These are phyloP conservation scores for Closterium sp. DNA, from an alignment of 139 green algal genomes.

Conservation along the genomic window DNA sequence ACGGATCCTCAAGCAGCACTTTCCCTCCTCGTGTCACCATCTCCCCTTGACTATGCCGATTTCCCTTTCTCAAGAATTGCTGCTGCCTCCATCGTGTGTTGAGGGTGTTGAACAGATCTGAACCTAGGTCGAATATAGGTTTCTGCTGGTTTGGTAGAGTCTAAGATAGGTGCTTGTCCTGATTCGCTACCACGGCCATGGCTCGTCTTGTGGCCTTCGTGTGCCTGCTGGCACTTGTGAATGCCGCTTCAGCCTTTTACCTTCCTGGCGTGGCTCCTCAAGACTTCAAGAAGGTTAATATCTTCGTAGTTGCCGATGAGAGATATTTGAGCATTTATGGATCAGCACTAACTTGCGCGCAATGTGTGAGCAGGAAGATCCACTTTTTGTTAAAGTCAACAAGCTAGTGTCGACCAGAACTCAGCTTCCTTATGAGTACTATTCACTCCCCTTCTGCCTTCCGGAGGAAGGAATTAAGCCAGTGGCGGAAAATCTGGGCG, in stretches of 20 bases:
- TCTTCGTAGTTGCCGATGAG: neutral
- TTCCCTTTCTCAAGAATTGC: too few species aligned
- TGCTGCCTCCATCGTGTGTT: neutral
- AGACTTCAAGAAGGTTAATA: constrained; percentile 44
- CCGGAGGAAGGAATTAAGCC: constrained; percentile 81
- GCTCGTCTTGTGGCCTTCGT: neutral
- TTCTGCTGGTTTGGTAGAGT: too few species aligned
- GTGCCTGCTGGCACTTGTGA: neutral
- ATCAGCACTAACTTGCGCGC: neutral
- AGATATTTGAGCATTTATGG: neutral
- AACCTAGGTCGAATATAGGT: neutral
- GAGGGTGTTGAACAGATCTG: neutral
- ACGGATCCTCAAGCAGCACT: neutral
- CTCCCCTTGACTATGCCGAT: neutral
- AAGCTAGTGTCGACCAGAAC: constrained; percentile 92
- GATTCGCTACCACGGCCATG: neutral
- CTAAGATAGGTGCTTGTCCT: neutral
- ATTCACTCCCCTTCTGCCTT: constrained; percentile 93
- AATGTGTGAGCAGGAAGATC: constrained; percentile 71
- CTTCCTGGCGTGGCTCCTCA: constrained; percentile 36
- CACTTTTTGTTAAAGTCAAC: constrained; percentile 90
- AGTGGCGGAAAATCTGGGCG: constrained; percentile 92
- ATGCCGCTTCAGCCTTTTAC: constrained; percentile 33
- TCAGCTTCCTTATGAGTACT: constrained; percentile 97
- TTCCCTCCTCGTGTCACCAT: neutral